Conservation (phyloP, 257 asterid genomes). For the Nicotiana knightiana region DNA sequence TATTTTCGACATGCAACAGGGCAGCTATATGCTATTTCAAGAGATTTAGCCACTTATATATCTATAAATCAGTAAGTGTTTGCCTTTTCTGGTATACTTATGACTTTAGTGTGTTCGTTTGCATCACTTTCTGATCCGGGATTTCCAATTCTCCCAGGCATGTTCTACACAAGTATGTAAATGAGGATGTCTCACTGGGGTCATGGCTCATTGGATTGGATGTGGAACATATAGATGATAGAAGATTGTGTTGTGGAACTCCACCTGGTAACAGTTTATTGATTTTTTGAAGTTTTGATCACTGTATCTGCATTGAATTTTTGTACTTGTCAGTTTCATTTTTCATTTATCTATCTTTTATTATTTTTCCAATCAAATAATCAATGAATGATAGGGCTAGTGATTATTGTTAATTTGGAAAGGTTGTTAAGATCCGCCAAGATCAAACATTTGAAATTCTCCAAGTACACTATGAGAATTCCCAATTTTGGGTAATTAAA, state of each 20-base stretch:
- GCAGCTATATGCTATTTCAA: conserved; percentile 83
- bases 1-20: conserved; percentile 96
- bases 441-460: neutral
- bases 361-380: neutral
- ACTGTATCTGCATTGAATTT: neutral
- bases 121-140: neutral
- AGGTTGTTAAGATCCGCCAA: neutral
- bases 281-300: neutral
- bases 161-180: conserved; percentile 69
- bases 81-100: conserved; percentile 1
- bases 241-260: conserved; percentile 91
- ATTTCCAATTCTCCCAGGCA: conserved; percentile 39
- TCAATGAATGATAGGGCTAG: neutral
- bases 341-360: neutral
- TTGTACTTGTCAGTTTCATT: neutral
- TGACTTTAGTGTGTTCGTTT: neutral
- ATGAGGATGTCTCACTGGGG: conserved; percentile 87
- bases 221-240: conserved; percentile 87
- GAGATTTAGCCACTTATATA: conserved; percentile 77
- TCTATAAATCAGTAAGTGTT: conserved; percentile 65
- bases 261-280: conserved; percentile 63
- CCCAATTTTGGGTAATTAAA: neutral
- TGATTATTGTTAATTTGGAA: neutral
- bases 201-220: conserved; percentile 94
- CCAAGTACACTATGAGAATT: neutral